These are phyloP conservation scores for Trichoderma gamsii DNA, from an alignment of 495 filamentous ascomycete species.

Conservation along the genomic window DNA sequence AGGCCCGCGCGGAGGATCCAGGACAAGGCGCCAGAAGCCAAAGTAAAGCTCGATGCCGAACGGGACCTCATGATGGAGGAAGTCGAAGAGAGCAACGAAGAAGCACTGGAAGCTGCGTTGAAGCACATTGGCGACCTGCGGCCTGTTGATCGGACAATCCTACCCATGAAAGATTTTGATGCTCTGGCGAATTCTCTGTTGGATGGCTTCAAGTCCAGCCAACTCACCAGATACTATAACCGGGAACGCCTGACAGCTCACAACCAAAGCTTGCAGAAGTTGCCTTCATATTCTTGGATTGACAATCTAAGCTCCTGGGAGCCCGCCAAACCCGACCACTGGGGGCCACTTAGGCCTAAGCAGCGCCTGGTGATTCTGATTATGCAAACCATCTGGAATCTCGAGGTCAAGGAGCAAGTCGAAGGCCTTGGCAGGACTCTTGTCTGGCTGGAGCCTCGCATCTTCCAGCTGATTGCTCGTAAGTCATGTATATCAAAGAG, in stretches of 20 bases:
- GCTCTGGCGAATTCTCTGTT: constrained; percentile 32
- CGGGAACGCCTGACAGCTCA: background rate
- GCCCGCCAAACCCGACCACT: constrained; percentile 11
- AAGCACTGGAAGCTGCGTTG: constrained; percentile 26
- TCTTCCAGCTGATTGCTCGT: constrained; percentile 18
- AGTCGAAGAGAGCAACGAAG: background rate
- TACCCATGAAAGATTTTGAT: constrained; percentile 33
- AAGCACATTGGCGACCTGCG: constrained; percentile 39
- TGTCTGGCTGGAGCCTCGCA: constrained; percentile 15
- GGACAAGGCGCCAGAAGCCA: background rate
- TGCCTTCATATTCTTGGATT: constrained; percentile 12
- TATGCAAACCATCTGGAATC: constrained; percentile 15
- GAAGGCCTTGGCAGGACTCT: constrained; percentile 12
- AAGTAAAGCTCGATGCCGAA: background rate
- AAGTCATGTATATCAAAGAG: no score
- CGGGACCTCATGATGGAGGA: background rate
- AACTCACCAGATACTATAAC: constrained; percentile 35
- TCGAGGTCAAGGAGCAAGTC: constrained; percentile 1
- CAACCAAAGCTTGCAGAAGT: constrained; percentile 13
- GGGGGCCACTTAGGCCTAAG: constrained; percentile 12
- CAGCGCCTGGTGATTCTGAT: constrained; percentile 13
- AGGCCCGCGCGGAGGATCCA: background rate
- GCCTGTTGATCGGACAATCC: constrained; percentile 26
- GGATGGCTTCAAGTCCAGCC: constrained; percentile 36
- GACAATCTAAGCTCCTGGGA: background rate